phyloP scores from a whole-genome alignment of 192 early-diverging fungal genomes.

The Funneliformis geosporum region DNA sequence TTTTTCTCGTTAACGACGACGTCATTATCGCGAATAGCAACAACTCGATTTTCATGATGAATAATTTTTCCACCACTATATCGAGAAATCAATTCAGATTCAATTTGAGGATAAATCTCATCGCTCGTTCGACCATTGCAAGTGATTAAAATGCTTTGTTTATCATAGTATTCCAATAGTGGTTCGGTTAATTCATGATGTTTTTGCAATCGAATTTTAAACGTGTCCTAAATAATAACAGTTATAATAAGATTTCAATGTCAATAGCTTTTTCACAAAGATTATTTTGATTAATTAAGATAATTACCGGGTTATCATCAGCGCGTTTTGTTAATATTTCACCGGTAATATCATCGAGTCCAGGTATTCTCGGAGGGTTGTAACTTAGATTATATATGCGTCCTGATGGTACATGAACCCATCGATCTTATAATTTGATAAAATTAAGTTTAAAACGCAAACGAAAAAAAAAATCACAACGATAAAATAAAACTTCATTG shows the following conservation, averaged over 20 bases:
- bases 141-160: constrained; percentile 62
- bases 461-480: constrained; percentile 11
- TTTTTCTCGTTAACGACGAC: too few relatives aligned
- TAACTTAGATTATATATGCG: constrained; percentile 92
- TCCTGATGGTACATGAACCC: constrained; percentile 89
- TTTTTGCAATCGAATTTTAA: constrained; percentile 73
- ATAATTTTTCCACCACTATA: constrained; percentile 16
- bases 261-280: constrained; percentile 7
- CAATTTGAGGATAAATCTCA: constrained; percentile 88
- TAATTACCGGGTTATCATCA: constrained; percentile 77
- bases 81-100: constrained; percentile 46
- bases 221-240: constrained; percentile 61
- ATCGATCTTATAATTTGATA: constrained; percentile 67
- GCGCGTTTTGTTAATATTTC: constrained; percentile 84
- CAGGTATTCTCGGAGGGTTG: constrained; percentile 83
- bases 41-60: background rate
- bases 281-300: constrained; percentile 9
- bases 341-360: constrained; percentile 91
- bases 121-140: constrained; percentile 85
- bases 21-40: too few relatives aligned
- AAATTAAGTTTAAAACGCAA: background rate
- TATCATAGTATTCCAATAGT: constrained; percentile 80
- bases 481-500: background rate
- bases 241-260: too few relatives aligned
- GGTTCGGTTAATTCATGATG: constrained; percentile 81